Conservation (phyloP, 257 asterid species). For the Mitragyna speciosa region DNA sequence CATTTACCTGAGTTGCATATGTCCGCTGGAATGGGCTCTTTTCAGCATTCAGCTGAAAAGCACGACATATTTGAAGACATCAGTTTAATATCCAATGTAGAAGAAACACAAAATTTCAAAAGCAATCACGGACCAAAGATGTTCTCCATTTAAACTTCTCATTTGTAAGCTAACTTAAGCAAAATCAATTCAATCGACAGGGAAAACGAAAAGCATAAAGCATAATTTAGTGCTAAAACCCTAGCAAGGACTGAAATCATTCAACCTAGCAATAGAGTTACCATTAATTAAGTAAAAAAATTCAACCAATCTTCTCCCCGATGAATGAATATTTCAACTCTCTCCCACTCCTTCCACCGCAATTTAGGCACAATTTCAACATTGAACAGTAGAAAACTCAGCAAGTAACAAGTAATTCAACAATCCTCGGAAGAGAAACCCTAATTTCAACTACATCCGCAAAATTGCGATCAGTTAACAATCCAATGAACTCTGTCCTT, state of each 20-base stretch:
- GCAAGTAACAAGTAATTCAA: not conserved
- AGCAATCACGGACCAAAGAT: not conserved
- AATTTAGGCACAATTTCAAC: not conserved
- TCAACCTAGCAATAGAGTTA: not conserved
- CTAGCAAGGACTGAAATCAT: not conserved
- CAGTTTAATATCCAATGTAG: not conserved
- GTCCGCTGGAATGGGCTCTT: constrained; percentile 98
- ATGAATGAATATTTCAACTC: not conserved
- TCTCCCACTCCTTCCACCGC: not conserved
- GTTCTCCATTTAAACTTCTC: not conserved
- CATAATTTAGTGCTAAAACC: not conserved
- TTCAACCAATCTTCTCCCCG: constrained; percentile 1
- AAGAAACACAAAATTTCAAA: not conserved
- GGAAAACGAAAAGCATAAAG: not conserved
- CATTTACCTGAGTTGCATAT: constrained; percentile 84
- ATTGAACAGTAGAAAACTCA: not conserved
- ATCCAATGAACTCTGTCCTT: not conserved
- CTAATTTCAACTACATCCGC: not conserved
- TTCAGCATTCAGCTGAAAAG: constrained; percentile 85
- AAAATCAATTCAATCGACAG: not conserved
- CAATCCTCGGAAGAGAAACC: not conserved
- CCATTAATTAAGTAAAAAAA: not conserved
- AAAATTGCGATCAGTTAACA: not conserved
- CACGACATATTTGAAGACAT: constrained; percentile 23
- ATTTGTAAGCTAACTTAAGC: not conserved